Evolutionary conservation across 2,329 filamentous ascomycete species (phyloP).

Genomic region (Sporothrix luriei): DNA sequence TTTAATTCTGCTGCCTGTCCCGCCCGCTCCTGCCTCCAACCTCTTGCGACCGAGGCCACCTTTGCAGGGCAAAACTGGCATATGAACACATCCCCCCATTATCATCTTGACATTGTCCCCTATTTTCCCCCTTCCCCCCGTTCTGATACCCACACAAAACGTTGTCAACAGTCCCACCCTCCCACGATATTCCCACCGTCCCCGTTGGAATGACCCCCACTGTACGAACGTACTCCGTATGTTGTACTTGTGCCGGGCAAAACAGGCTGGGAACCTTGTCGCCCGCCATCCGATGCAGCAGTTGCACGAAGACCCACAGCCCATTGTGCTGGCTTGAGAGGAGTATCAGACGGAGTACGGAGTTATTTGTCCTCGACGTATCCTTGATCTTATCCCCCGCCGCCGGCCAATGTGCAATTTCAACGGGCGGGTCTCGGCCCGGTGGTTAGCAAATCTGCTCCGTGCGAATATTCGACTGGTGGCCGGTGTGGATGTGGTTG

Average conservation of each 20-base stretch:
- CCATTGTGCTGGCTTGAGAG: not conserved
- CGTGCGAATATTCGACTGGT: not conserved
- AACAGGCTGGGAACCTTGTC: not conserved
- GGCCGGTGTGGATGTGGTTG: not conserved
- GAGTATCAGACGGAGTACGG: not conserved
- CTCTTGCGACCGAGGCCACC: not conserved
- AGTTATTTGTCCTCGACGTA: not conserved
- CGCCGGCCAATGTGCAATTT: slow-evolving; percentile 7
- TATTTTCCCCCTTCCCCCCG: not conserved
- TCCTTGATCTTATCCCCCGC: not conserved
- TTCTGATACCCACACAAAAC: slow-evolving; percentile 12
- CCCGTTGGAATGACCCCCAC: not conserved
- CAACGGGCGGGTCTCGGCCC: not conserved
- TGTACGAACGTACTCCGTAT: not conserved
- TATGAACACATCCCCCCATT: too few species aligned
- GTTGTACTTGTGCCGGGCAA: not conserved
- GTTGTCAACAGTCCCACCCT: slow-evolving; percentile 8
- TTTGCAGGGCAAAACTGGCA: too few species aligned
- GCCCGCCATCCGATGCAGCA: not conserved
- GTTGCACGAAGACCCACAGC: not conserved
- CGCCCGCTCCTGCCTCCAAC: not conserved
- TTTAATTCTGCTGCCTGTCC: slow-evolving; percentile 12
- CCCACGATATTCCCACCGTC: slow-evolving; percentile 1
- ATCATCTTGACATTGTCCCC: too few species aligned
- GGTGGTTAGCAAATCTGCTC: not conserved